Evolutionary conservation across 139 green algal species (phyloP).

Genomic region (Chlamydomonas schloesseri): DNA sequence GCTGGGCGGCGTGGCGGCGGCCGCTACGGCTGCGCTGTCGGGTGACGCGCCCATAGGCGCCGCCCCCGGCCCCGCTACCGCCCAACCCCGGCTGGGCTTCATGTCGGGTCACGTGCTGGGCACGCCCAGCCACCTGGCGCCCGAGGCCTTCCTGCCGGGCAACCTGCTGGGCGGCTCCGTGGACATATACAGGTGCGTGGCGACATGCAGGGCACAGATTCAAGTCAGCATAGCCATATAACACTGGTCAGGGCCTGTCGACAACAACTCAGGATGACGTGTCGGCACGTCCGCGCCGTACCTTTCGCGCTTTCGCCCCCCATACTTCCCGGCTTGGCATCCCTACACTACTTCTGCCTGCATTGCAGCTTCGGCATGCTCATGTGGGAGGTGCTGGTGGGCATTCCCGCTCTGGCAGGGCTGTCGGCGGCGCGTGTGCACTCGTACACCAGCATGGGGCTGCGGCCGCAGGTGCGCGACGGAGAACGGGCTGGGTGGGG

Average conservation of each 20-base stretch:
- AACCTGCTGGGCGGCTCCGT: constrained; percentile 17
- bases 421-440: constrained; percentile 27
- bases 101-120: constrained; percentile 36
- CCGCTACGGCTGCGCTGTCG: not conserved
- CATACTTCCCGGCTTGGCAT: no score
- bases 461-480: constrained; percentile 22
- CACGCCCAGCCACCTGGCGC: constrained; percentile 43
- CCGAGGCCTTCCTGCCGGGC: constrained; percentile 39
- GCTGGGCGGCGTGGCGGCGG: not conserved
- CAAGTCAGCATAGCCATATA: no score
- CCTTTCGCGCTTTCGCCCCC: no score
- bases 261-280: no score
- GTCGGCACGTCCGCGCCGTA: no score
- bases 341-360: no score
- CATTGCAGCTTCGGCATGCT: constrained; percentile 39
- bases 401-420: constrained; percentile 22
- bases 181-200: constrained; percentile 31
- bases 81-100: constrained; percentile 7
- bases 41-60: not conserved
- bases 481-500: not conserved
- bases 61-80: not conserved
- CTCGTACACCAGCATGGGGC: constrained; percentile 28
- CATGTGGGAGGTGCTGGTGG: constrained; percentile 43
- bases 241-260: no score
- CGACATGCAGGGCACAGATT: no score